Base-by-base conservation (phyloP, 2,329 filamentous ascomycete species). In the Aspergillus latus region DNA sequence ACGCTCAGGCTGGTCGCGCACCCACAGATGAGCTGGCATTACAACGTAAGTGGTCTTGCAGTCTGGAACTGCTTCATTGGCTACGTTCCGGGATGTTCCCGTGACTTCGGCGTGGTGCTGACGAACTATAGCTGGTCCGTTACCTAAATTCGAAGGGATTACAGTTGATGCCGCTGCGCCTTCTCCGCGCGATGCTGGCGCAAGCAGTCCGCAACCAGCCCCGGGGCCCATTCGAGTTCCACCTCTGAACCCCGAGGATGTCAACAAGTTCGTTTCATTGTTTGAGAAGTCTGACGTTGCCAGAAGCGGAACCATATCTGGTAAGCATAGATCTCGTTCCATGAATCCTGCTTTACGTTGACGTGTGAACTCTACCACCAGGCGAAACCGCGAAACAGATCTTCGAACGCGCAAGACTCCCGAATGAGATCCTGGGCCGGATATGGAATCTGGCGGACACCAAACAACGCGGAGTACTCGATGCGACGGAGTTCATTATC, bases 361-460 rank as follows among this genome's bases (percentile, higher is more conserved):
- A 67, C 32, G 4, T 16, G 21, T 39, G n/a, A 34, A 32, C 55
- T 59, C 1, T 16, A 16, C 37, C 40, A 11, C 11, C 62, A 84
- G 91, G 91, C 49, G 91, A 96, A 63, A 86, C 88, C 62, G 93
- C 94, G 43, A 96, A 94, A 74, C 85, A 89, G 65, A 97, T 99
- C 61, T 99, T 99, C 68, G 93, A 97, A 74, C 91, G 92, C 71
- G 93, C 93, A 1, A 87, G 89, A 54, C 78, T 99, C 60, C 89
- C 93, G 4, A 97, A 95, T 71, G 92, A 97, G 65, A 83, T 89
- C 9, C 81, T 99, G 32, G 92, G 92, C n/a, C 87, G 89, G 64
- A 97, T 99, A 77, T 99, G 94, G 94, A 92, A 89, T 66, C 82
- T 99, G 59, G 89, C 92, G 21, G 94, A 99, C 72, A 94, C 91